These are phyloP conservation scores for Debaryomyces tyrocola DNA, from an alignment of 805 yeast genomes.

Conservation along the genomic window DNA sequence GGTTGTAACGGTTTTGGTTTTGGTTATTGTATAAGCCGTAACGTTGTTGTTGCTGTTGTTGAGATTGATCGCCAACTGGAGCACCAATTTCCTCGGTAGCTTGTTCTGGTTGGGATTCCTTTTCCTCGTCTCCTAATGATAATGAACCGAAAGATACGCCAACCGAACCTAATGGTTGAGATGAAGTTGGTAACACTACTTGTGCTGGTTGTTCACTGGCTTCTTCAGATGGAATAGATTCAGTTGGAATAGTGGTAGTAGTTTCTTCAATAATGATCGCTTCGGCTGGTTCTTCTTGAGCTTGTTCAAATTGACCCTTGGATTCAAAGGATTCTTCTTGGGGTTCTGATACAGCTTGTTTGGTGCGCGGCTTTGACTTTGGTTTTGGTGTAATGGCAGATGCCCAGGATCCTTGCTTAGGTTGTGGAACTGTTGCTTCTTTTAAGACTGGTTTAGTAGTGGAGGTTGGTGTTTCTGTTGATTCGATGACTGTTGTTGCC, in stretches of 20 bases:
- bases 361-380: constrained; percentile 41
- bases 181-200: constrained; percentile 53
- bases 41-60: constrained; percentile 15
- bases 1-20: constrained; percentile 14
- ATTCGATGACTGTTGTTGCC: constrained; percentile 6
- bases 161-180: constrained; percentile 46
- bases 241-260: constrained; percentile 5
- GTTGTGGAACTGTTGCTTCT: constrained; percentile 46
- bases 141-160: constrained; percentile 68
- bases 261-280: constrained; percentile 13
- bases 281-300: constrained; percentile 19
- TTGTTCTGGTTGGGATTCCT: constrained; percentile 16
- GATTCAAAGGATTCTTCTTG: not conserved
- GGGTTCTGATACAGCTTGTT: constrained; percentile 39
- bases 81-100: constrained; percentile 14
- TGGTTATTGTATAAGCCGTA: constrained; percentile 12
- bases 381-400: constrained; percentile 57
- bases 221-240: not conserved
- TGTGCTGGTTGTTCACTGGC: constrained; percentile 24
- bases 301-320: constrained; percentile 5
- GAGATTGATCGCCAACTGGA: constrained; percentile 8
- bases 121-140: constrained; percentile 46
- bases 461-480: constrained; percentile 1
- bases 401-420: constrained; percentile 64
- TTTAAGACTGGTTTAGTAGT: constrained; percentile 22